These are phyloP conservation scores for Sphagnum fallax DNA, from an alignment of 228 moss, liverwort and hornwort genomes.

Conservation along the genomic window DNA sequence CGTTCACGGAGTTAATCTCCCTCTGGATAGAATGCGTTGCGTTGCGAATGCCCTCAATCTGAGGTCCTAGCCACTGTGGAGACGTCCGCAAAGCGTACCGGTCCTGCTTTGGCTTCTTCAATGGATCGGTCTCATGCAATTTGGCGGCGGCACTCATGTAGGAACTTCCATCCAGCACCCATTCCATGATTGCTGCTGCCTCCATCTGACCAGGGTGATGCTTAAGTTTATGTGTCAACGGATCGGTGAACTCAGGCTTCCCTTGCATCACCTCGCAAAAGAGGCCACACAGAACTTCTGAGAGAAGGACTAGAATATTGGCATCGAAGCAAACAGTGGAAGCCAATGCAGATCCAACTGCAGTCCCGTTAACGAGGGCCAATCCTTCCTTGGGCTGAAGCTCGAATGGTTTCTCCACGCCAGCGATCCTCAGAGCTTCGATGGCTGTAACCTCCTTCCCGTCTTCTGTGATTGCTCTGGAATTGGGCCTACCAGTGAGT, in stretches of 20 bases:
- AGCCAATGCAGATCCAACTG: conserved; percentile 20
- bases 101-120: conserved; percentile 27
- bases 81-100: conserved; percentile 17
- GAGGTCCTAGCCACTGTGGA: conserved; percentile 38
- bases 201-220: conserved; percentile 28
- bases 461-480: conserved; percentile 8
- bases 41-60: conserved; percentile 10
- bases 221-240: conserved; percentile 20
- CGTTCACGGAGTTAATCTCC: conserved; percentile 27
- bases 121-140: conserved; percentile 25
- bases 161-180: conserved; percentile 18
- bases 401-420: conserved; percentile 23
- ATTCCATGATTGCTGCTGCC: conserved; percentile 25
- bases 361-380: conserved; percentile 41
- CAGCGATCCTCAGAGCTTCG: conserved; percentile 18
- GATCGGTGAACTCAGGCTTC: conserved; percentile 21
- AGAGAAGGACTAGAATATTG: conserved; percentile 19
- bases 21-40: conserved; percentile 23
- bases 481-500: conserved; percentile 16
- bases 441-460: conserved; percentile 7
- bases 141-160: conserved; percentile 24
- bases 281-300: conserved; percentile 11
- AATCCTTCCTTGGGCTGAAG: conserved; percentile 42
- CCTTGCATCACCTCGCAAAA: conserved; percentile 22
- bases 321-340: conserved; percentile 31